Conservation (phyloP, 2,329 filamentous ascomycete genomes). For the Fusarium palustre region DNA sequence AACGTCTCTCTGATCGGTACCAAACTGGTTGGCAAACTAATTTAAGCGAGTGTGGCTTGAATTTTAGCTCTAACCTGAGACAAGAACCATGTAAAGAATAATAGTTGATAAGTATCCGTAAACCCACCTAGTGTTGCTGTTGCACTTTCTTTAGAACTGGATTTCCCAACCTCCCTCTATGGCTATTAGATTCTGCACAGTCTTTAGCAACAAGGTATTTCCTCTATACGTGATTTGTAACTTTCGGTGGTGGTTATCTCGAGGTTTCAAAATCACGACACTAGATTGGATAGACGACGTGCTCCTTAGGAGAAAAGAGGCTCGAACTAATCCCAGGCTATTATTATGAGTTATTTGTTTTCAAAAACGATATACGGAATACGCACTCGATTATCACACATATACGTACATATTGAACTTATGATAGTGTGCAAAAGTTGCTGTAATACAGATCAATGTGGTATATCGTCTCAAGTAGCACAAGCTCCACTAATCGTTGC, state of each 20-base stretch:
- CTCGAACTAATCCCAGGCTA: neutral
- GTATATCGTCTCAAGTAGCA: neutral
- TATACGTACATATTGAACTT: neutral
- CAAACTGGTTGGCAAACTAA: conserved; percentile 14
- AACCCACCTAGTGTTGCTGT: neutral
- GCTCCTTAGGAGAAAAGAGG: neutral
- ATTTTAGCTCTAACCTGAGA: conserved; percentile 35
- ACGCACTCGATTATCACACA: neutral
- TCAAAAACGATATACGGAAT: neutral
- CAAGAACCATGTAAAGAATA: conserved; percentile 9
- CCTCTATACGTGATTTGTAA: neutral
- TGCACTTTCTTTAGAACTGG: neutral
- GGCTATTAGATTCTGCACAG: neutral
- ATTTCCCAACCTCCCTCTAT: neutral
- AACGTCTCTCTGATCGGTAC: neutral
- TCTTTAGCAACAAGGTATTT: neutral
- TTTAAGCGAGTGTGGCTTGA: conserved; percentile 21
- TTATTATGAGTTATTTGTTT: neutral
- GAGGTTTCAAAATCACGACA: neutral
- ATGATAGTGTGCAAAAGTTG: neutral
- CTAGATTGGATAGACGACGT: neutral
- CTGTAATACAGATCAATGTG: neutral
- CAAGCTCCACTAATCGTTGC: neutral
- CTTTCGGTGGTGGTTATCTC: neutral
- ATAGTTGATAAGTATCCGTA: neutral